Percentiles rank a stretch among this genome's conserved stretches.
phyloP scores from a whole-genome alignment of 306 rosid species.

The Vigna reflexopilosa region DNA sequence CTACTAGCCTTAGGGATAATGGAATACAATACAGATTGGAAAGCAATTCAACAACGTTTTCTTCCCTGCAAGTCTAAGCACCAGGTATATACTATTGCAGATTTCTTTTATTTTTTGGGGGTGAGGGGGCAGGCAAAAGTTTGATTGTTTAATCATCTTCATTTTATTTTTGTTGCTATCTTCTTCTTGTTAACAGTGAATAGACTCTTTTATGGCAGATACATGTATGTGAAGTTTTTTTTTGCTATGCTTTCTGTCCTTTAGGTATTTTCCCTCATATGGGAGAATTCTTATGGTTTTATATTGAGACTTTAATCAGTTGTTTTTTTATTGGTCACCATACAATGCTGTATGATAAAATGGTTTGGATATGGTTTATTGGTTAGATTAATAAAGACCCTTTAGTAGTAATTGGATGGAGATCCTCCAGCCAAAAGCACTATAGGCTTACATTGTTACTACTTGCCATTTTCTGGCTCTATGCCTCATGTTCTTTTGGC shows the following conservation, averaged over 20 bases:
- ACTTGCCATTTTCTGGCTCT: slow-evolving; percentile 17
- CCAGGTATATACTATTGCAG: slow-evolving; percentile 67
- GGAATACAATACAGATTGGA: slow-evolving; percentile 97
- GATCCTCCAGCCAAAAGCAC: not conserved
- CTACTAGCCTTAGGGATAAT: slow-evolving; percentile 85
- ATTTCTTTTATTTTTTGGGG: slow-evolving; percentile 27
- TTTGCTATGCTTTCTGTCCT: slow-evolving; percentile 17
- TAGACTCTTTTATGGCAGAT: not conserved
- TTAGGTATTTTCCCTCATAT: slow-evolving; percentile 5
- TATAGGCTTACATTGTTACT: slow-evolving; percentile 19
- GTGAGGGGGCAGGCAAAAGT: not conserved
- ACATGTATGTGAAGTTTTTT: slow-evolving; percentile 11
- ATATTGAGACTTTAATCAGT: slow-evolving; percentile 1
- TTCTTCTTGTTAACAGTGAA: slow-evolving; percentile 3
- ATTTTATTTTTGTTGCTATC: slow-evolving; percentile 6
- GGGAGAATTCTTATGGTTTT: slow-evolving; percentile 13
- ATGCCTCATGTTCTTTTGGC: slow-evolving; percentile 9
- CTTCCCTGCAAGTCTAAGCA: slow-evolving; percentile 93
- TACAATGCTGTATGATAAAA: slow-evolving; percentile 4
- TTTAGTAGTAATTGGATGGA: slow-evolving; percentile 3
- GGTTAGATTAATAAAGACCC: slow-evolving; percentile 5
- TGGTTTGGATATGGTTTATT: not conserved
- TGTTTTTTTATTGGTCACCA: not conserved
- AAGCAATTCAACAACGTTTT: slow-evolving; percentile 86
- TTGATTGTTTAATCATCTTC: slow-evolving; percentile 34